Percentiles rank a stretch among this genome's conserved stretches.
These are phyloP conservation scores for Pseudogymnoascus sp. DNA, from an alignment of 2,329 filamentous ascomycete genomes.

Conservation along the genomic window DNA sequence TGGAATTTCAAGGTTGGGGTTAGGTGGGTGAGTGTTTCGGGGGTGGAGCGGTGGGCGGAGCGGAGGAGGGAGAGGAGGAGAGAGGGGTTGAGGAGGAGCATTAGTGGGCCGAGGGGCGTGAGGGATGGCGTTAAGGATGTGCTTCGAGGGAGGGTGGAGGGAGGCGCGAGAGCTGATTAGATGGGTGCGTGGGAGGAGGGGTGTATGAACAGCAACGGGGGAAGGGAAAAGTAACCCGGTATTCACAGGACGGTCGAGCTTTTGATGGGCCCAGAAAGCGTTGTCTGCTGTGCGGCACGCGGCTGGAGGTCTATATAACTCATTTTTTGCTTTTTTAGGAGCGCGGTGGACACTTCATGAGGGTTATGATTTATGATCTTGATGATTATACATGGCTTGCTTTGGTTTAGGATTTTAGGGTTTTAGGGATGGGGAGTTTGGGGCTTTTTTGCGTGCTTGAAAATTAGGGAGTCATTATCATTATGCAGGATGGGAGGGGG, in stretches of 20 bases:
- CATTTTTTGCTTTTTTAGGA: not conserved
- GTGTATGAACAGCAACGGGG: not conserved
- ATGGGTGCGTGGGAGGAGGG: not conserved
- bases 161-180: not conserved
- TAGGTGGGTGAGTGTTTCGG: conserved; percentile 43
- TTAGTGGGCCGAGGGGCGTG: conserved; percentile 46
- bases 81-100: conserved; percentile 51
- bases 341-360: not conserved
- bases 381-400: conserved; percentile 8
- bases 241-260: not conserved
- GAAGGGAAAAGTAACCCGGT: not conserved
- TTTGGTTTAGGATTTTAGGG: not conserved
- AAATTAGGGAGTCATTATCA: not conserved
- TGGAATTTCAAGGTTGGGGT: conserved; percentile 29
- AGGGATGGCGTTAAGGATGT: conserved; percentile 28
- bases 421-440: not conserved
- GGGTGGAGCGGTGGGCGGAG: conserved; percentile 50
- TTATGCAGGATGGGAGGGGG: not conserved
- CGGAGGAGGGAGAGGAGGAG: conserved; percentile 51
- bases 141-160: conserved; percentile 16
- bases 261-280: not conserved
- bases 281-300: conserved; percentile 4
- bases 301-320: not conserved
- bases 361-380: conserved; percentile 7
- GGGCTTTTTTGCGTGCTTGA: not conserved